Evolutionary conservation across 2,329 filamentous ascomycete genomes (phyloP).

Genomic region (Cercospora nicotianae): DNA sequence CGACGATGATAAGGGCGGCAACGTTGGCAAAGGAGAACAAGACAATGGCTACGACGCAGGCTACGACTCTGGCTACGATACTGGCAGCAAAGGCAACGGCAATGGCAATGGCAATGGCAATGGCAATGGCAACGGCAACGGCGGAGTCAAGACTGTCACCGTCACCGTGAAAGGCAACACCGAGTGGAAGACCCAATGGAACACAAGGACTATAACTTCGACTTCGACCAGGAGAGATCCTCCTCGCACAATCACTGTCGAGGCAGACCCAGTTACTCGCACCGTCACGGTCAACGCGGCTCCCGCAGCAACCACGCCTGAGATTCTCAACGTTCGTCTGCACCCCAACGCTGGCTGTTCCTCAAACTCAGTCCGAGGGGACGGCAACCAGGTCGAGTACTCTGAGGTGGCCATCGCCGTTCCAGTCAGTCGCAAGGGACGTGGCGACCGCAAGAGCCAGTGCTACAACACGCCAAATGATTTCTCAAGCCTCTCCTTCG

Average conservation of each 20-base stretch:
- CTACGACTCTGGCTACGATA: neutral
- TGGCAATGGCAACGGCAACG: neutral
- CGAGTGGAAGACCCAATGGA: neutral
- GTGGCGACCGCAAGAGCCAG: neutral
- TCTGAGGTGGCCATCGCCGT: neutral
- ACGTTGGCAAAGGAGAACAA: neutral
- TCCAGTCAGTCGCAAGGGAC: neutral
- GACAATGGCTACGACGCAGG: neutral
- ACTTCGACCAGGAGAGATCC: constrained; percentile 1
- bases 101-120: neutral
- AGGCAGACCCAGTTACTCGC: neutral
- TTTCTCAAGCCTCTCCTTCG: constrained; percentile 13
- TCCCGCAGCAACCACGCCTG: neutral
- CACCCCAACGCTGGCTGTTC: constrained; percentile 2
- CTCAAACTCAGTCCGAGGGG: neutral
- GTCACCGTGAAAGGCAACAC: neutral
- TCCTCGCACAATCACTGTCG: neutral
- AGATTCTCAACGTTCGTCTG: constrained; percentile 1
- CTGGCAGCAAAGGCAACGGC: neutral
- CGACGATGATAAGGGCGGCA: neutral
- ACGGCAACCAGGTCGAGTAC: constrained; percentile 4
- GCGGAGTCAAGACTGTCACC: neutral
- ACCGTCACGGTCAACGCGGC: constrained; percentile 4
- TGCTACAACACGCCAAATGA: constrained; percentile 12
- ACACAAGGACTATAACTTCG: neutral